Conservation (phyloP, 225 moss, liverwort and hornwort genomes). For the Pseudoscleropodium purum region DNA sequence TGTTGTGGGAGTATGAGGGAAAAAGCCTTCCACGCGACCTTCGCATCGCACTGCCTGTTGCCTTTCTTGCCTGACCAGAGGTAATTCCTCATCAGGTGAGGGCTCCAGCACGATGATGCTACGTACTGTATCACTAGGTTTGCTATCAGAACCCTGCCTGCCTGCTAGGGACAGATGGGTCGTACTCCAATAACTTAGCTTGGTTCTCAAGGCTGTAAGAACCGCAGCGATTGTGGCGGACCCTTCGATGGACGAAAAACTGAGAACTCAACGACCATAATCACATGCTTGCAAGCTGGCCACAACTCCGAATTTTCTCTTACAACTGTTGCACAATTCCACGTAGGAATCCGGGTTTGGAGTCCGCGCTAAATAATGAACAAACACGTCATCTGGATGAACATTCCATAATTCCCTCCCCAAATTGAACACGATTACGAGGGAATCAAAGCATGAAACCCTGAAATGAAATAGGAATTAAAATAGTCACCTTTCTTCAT, state of each 20-base stretch:
- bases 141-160: too few relatives aligned
- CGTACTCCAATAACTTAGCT: background rate
- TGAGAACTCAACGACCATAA: background rate
- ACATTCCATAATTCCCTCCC: too few relatives aligned
- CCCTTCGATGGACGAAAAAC: background rate
- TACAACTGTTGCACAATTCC: background rate
- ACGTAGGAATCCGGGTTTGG: background rate
- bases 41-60: too few relatives aligned
- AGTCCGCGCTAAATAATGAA: background rate
- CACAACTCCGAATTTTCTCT: background rate
- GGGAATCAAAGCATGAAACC: background rate
- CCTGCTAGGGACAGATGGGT: background rate
- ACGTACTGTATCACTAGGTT: too few relatives aligned
- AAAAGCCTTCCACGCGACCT: too few relatives aligned
- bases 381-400: background rate
- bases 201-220: background rate
- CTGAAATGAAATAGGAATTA: background rate
- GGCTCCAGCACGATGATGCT: too few relatives aligned
- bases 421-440: background rate
- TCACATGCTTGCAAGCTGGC: background rate
- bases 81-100: too few relatives aligned
- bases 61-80: too few relatives aligned
- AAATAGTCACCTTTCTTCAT: background rate
- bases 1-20: too few relatives aligned
- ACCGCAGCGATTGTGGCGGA: background rate